Evolutionary conservation across 1,284 basidiomycete genomes (phyloP), one percentile per base, ranked within the genome.

Genomic region (Marasmius sp.): DNA sequence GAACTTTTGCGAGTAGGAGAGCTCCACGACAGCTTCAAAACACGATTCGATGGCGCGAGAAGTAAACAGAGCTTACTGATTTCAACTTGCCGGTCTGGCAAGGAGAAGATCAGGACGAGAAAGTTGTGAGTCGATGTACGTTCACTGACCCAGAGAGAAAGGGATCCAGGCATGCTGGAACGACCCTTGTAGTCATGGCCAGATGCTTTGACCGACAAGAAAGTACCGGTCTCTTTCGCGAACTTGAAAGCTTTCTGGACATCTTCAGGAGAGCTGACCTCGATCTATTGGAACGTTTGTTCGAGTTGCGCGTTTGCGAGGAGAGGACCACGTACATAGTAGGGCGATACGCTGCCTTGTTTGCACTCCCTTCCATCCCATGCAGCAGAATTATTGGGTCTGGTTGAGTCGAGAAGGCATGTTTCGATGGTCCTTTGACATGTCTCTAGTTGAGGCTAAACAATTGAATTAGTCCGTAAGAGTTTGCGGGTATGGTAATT

Each of bases 131-230:
- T 39, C 27, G 34, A 33, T 22, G 11, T 3, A 2, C 3, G 38
- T 33, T 20, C n/a, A 36, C 71, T 52, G 57, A 76, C 75, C 75
- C 75, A 78, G n/a, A 78, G 64, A 12, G 67, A 59, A 16, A 77
- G 67, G 1, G 74, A 71, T 45, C 68, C 67, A 18, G 65, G 64
- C n/a, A 68, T 67, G 51, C 71, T 74, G 0, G 74, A 75, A n/a
- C 77, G 69, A 11, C 77, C 77, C 63, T 75, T 75, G 65, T 76
- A 78, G 63, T 78, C 76, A 61, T 79, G 77, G 1, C 77, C 77
- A 54, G 75, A 75, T 65, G 77, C 78, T 65, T 80, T 79, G 39
- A 80, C 75, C 2, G 74, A 74, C 0, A 81, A 65, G 2, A 68
- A 71, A 10, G 76, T 67, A 12, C 74, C 73, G 5, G 75, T 77